Evolutionary conservation across 2,329 filamentous ascomycete species (phyloP).

Genomic region (Arthrobotrys conoides): DNA sequence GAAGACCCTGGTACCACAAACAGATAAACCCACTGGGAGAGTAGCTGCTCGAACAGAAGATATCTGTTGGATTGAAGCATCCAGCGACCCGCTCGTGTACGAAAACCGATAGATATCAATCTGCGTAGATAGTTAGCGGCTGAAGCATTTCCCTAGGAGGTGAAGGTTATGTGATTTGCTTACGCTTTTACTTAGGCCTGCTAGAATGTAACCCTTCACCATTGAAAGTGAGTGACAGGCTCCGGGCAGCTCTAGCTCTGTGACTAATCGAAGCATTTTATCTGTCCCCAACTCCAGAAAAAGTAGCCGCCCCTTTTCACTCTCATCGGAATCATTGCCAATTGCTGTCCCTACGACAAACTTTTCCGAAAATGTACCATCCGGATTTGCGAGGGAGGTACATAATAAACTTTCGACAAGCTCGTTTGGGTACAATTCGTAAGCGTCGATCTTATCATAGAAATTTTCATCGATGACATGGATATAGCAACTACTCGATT

Average conservation of each 20-base stretch:
- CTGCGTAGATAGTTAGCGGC: slow-evolving; percentile 26
- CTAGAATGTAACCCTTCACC: slow-evolving; percentile 82
- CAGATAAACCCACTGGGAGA: slow-evolving; percentile 83
- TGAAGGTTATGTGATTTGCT: slow-evolving; percentile 62
- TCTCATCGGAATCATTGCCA: slow-evolving; percentile 74
- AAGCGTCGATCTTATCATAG: slow-evolving; percentile 82
- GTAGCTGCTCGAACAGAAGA: slow-evolving; percentile 86
- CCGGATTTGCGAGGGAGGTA: slow-evolving; percentile 77
- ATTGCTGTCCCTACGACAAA: slow-evolving; percentile 94
- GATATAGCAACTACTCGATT: slow-evolving; percentile 84
- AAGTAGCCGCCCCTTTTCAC: slow-evolving; percentile 81
- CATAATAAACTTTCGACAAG: slow-evolving; percentile 87
- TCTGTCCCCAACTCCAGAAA: slow-evolving; percentile 85
- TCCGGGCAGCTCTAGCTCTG: slow-evolving; percentile 79
- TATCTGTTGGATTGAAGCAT: slow-evolving; percentile 71
- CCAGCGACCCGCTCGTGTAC: slow-evolving; percentile 40
- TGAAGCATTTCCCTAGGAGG: background rate
- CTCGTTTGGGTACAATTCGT: slow-evolving; percentile 77
- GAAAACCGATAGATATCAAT: slow-evolving; percentile 62
- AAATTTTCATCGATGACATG: slow-evolving; percentile 90
- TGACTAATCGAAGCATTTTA: slow-evolving; percentile 79
- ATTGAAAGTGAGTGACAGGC: slow-evolving; percentile 84
- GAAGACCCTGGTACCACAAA: slow-evolving; percentile 81
- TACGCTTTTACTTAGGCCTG: slow-evolving; percentile 90
- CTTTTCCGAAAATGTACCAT: slow-evolving; percentile 75